Evolutionary conservation across 2,329 filamentous ascomycete species (phyloP), one percentile per base, ranked within the genome.

Genomic region (Penicillium sp.): DNA sequence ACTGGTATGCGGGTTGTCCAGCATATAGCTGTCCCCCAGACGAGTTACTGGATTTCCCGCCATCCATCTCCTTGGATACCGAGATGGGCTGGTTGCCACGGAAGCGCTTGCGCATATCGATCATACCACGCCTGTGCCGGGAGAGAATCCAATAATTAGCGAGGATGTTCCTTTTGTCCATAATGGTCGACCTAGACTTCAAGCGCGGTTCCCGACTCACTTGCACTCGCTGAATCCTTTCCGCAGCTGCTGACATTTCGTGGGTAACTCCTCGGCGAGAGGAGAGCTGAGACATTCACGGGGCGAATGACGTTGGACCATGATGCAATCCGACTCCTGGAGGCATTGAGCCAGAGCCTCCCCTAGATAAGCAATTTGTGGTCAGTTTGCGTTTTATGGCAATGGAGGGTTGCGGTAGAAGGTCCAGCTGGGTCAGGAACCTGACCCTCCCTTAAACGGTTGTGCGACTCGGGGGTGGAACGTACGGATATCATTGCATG

Each of bases 51-150:
- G 64, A 58, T 46, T 72, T 70, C 11, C 79, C 78, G 27, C 79
- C 78, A 65, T 90, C 87, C 55, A 84, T 75, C 64, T 87, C 81
- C 70, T 86, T 82, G 67, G 86, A 81, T 64, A 88, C 84, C 25
- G 85, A 82, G 63, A 96, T 87, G 53, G 94, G 92, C 74, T 91
- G 86, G 79, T 97, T 97, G 57, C 94, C 94, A 55, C 94, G 86
- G 78, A 99, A 97, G 34, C 94, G 89, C 80, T 97, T 97, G 74
- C 94, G 90, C 94, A 99, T 99, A 75, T 99, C 94, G 67, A 97
- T 89, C 86, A 96, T 86, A 64, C 94, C 94, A 64, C 93, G 89
- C 71, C 76, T 77, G 21, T 23, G 4, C 4, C 29, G n/a, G 43
- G 23, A 31, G 7, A 46, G 13, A 25, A 1, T 19, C 4, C 29